Evolutionary conservation across 106 monocot genomes (phyloP).

Genomic region (Dendrobium huoshanense): DNA sequence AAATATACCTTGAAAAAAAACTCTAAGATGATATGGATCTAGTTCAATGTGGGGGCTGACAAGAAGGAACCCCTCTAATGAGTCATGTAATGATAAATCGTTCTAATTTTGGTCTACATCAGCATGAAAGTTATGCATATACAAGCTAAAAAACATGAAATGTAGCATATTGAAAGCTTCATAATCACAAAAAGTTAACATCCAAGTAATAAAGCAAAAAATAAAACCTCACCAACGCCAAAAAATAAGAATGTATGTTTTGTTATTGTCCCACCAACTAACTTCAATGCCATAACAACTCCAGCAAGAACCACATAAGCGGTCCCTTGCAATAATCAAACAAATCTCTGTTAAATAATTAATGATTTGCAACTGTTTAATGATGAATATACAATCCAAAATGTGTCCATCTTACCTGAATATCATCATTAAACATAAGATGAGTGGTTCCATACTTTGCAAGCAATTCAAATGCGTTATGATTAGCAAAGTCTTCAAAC

Average conservation of each 20-base stretch:
- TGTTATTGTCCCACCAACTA: constrained; percentile 23
- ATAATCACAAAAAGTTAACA: background rate
- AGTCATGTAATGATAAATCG: too few species aligned
- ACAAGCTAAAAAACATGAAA: background rate
- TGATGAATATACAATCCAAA: background rate
- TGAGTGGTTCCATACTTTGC: constrained; percentile 16
- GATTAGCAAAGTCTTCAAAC: constrained; percentile 30
- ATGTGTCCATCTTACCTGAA: constrained; percentile 12
- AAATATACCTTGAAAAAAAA: too few species aligned
- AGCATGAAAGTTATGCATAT: too few species aligned
- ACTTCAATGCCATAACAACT: constrained; percentile 19
- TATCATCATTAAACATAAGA: constrained; percentile 29
- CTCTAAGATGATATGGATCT: too few species aligned
- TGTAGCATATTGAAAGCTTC: background rate
- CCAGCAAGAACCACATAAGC: constrained; percentile 30
- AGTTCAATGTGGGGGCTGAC: too few species aligned
- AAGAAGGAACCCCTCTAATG: too few species aligned
- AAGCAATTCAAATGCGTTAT: constrained; percentile 30
- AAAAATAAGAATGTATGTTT: constrained; percentile 31
- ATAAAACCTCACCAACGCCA: constrained; percentile 22
- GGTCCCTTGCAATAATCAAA: constrained; percentile 14
- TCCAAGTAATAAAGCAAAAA: background rate
- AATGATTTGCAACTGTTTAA: background rate
- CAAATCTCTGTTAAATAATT: background rate
- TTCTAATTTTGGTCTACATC: too few species aligned